phyloP scores from a whole-genome alignment of 2,329 filamentous ascomycete genomes.

The Aspergillus sojae region DNA sequence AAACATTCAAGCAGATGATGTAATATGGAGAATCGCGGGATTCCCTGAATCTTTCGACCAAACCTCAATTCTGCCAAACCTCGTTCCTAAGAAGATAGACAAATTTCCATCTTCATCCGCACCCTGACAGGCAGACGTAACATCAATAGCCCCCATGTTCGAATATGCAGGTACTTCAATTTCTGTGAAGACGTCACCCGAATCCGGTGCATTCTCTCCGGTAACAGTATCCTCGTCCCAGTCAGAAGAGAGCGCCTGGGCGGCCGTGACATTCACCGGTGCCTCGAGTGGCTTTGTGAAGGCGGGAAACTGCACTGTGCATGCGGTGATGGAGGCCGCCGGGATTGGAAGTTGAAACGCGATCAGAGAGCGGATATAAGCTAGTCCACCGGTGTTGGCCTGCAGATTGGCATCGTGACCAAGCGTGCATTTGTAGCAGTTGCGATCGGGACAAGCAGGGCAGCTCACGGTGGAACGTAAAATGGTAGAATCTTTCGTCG shows the following conservation, averaged over 20 bases:
- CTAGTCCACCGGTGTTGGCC: conserved; percentile 14
- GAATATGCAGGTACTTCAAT: conserved; percentile 7
- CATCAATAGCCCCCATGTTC: conserved; percentile 11
- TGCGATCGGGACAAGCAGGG: conserved; percentile 10
- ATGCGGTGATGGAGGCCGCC: conserved; percentile 5
- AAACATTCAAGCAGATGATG: background rate
- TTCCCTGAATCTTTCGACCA: conserved; percentile 18
- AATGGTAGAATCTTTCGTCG: conserved; percentile 20
- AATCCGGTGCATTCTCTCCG: conserved; percentile 13
- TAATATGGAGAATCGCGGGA: conserved; percentile 16
- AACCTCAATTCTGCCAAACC: conserved; percentile 15
- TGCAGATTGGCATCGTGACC: conserved; percentile 9
- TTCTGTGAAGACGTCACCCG: background rate
- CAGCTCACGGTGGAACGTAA: conserved; percentile 15
- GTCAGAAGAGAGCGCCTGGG: conserved; percentile 10
- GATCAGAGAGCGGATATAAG: conserved; percentile 14
- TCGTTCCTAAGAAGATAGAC: conserved; percentile 14
- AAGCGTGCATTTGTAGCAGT: conserved; percentile 18
- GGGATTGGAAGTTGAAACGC: conserved; percentile 13
- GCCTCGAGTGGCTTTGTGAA: conserved; percentile 7
- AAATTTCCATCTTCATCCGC: conserved; percentile 13
- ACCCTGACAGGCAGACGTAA: conserved; percentile 12
- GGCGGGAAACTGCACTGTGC: conserved; percentile 20
- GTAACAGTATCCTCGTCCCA: conserved; percentile 18
- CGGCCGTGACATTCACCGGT: conserved; percentile 15